Conservation (phyloP, 2,329 filamentous ascomycete species). For the Torrubiellomyces zombiae region DNA sequence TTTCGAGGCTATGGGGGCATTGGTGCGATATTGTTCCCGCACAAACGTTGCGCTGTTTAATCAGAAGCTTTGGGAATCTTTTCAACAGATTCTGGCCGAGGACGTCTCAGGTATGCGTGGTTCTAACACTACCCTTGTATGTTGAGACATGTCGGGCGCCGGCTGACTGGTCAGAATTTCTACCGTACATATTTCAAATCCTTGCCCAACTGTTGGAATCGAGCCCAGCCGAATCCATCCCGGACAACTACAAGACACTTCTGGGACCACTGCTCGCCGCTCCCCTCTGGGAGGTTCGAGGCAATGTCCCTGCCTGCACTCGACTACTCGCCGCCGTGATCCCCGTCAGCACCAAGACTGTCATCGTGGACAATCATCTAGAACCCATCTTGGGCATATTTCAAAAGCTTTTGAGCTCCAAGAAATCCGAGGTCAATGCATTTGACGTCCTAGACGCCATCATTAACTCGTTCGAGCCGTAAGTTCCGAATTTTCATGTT, state of each 20-base stretch:
- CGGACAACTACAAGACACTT: conserved; percentile 64
- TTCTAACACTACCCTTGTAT: no score
- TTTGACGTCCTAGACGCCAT: conserved; percentile 84
- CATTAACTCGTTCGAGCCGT: conserved; percentile 55
- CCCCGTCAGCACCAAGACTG: conserved; percentile 54
- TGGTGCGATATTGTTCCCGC: conserved; percentile 53
- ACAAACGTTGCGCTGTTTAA: conserved; percentile 60
- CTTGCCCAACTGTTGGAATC: conserved; percentile 81
- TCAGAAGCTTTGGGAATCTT: conserved; percentile 64
- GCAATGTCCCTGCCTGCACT: conserved; percentile 83
- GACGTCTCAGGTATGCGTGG: conserved; percentile 56
- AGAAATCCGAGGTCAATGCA: conserved; percentile 69
- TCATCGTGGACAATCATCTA: conserved; percentile 64
- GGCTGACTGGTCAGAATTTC: conserved; percentile 66
- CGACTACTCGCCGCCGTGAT: conserved; percentile 74
- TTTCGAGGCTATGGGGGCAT: conserved; percentile 83
- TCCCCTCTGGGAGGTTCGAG: conserved; percentile 77
- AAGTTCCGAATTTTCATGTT: conserved; percentile 18
- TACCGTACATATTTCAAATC: conserved; percentile 91
- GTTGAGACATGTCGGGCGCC: no score
- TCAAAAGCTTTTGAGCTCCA: conserved; percentile 69
- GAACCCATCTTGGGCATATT: conserved; percentile 89
- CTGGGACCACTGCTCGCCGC: conserved; percentile 65
- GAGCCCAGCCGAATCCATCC: conserved; percentile 62
- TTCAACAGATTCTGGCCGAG: conserved; percentile 62